Evolutionary conservation across 345 rosid genomes (phyloP).

Genomic region (Eutrema yunnanense): DNA sequence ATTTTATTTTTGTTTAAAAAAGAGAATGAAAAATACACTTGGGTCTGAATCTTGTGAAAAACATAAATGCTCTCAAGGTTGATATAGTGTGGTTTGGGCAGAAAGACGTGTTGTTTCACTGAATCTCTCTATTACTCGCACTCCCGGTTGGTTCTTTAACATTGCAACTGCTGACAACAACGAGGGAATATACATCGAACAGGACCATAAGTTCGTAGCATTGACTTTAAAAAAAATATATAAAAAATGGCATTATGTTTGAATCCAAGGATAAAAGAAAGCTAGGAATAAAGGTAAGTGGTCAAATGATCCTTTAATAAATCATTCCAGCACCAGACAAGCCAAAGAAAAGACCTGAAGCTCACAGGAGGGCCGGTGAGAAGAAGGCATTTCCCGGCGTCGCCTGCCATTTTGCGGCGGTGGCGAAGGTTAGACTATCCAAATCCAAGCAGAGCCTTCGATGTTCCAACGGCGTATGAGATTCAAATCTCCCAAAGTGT

Average conservation of each 20-base stretch:
- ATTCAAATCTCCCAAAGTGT: too few species aligned
- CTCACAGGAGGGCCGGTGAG: conserved; percentile 43
- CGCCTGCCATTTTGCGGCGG: background rate
- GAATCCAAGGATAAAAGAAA: too few species aligned
- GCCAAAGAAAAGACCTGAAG: conserved; percentile 37
- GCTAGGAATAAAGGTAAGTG: background rate
- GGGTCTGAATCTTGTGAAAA: background rate
- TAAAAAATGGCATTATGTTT: background rate
- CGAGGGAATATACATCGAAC: background rate
- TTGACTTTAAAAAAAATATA: background rate
- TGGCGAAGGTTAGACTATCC: too few species aligned
- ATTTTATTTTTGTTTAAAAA: too few species aligned
- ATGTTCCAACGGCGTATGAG: too few species aligned
- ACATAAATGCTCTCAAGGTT: too few species aligned
- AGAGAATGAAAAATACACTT: background rate
- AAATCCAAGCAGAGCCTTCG: too few species aligned
- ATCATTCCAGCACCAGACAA: background rate
- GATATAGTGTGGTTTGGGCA: conserved; percentile 1
- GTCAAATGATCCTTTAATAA: background rate
- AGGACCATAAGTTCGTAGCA: background rate
- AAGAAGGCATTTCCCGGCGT: conserved; percentile 30
- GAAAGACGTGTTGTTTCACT: conserved; percentile 37
- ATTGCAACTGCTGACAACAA: conserved; percentile 45
- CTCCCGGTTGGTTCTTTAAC: conserved; percentile 56
- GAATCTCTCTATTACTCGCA: conserved; percentile 53